phyloP scores from a whole-genome alignment of 2,329 filamentous ascomycete genomes.

The Aspergillus sp. region DNA sequence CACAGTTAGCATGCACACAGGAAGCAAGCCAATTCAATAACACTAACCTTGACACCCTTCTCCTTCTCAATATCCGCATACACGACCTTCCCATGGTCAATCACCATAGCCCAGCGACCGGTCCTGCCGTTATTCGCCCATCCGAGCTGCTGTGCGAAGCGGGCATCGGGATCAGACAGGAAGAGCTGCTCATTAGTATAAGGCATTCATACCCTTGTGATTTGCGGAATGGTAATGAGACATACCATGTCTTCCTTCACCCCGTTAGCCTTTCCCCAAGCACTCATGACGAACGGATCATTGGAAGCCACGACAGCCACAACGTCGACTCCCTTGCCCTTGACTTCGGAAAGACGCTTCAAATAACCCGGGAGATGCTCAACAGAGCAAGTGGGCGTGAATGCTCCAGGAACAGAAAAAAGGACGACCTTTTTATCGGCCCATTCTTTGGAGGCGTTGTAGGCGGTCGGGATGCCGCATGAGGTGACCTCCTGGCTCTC shows the following conservation, averaged over 20 bases:
- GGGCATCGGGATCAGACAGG: conserved; percentile 62
- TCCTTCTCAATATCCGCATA: conserved; percentile 68
- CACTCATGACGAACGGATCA: conserved; percentile 77
- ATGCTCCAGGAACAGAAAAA: conserved; percentile 67
- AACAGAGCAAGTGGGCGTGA: conserved; percentile 78
- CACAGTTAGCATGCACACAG: neutral
- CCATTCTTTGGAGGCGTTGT: conserved; percentile 73
- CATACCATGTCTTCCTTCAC: conserved; percentile 61
- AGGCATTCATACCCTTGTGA: neutral
- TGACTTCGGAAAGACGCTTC: conserved; percentile 59
- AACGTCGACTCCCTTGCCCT: conserved; percentile 71
- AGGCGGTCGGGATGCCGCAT: conserved; percentile 72
- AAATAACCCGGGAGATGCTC: conserved; percentile 74
- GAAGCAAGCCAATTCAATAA: neutral
- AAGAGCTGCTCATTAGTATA: conserved; percentile 51
- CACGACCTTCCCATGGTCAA: conserved; percentile 73
- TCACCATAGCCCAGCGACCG: conserved; percentile 68
- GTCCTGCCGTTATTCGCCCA: conserved; percentile 65
- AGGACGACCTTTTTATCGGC: conserved; percentile 65
- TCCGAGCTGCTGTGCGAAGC: conserved; percentile 68
- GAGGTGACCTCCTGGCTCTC: conserved; percentile 63
- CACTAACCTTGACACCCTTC: conserved; percentile 27
- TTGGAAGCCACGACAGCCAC: conserved; percentile 75
- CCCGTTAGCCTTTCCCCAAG: conserved; percentile 79
- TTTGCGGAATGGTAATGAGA: neutral